Evolutionary conservation across 768 basidiomycete species (phyloP).

Genomic region (Basidioascus undulatus): DNA sequence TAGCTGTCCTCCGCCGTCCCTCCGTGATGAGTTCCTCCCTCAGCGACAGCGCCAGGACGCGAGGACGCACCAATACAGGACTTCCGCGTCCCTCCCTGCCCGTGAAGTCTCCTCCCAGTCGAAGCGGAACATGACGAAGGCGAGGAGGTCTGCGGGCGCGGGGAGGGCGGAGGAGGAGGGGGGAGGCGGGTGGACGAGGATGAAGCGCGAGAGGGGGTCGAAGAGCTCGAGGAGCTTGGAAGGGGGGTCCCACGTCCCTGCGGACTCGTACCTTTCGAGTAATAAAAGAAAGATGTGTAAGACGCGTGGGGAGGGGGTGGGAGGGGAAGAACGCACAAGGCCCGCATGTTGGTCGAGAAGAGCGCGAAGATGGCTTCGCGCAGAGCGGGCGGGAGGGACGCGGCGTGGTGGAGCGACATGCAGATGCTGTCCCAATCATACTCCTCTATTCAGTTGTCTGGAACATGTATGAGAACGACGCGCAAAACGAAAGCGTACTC

Average conservation of each 20-base stretch:
- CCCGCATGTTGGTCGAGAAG: conserved; percentile 33
- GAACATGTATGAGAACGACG: too few relatives aligned
- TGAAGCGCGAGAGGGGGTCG: conserved; percentile 30
- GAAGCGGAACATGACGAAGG: conserved; percentile 40
- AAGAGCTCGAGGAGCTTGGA: conserved; percentile 35
- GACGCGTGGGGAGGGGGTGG: background rate
- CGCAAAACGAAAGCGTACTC: too few relatives aligned
- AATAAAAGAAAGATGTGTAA: background rate
- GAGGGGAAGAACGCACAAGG: conserved; percentile 14
- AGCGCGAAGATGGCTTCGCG: conserved; percentile 27
- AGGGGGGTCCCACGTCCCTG: conserved; percentile 40
- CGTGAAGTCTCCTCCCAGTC: conserved; percentile 28
- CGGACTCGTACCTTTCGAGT: conserved; percentile 31
- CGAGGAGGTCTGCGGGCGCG: conserved; percentile 17
- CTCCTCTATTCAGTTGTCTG: too few relatives aligned
- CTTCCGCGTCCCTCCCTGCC: conserved; percentile 16
- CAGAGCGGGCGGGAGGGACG: conserved; percentile 20
- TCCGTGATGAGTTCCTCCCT: too few relatives aligned
- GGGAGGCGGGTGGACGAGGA: conserved; percentile 23
- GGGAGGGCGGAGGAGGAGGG: too few relatives aligned
- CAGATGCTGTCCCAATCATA: too few relatives aligned
- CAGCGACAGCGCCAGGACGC: background rate
- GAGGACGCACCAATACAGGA: conserved; percentile 42
- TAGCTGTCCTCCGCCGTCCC: conserved; percentile 26
- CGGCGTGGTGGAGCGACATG: too few relatives aligned